phyloP scores from a whole-genome alignment of 768 basidiomycete genomes.

The Suillus americanus region DNA sequence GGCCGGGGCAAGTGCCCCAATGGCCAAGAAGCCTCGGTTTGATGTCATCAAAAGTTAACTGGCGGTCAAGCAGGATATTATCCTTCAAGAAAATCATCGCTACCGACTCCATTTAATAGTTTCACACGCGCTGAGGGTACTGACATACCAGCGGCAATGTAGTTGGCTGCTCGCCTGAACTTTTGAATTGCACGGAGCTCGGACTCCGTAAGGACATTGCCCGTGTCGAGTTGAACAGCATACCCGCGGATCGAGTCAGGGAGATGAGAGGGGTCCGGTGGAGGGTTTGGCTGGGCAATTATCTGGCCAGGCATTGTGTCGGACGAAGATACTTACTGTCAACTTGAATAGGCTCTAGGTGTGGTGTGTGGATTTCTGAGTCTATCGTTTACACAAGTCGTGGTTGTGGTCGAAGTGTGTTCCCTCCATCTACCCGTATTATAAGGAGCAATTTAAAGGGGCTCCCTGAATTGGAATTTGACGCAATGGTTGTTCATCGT shows the following conservation, averaged over 20 bases:
- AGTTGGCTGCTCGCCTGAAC: constrained; percentile 65
- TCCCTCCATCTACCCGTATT: neutral
- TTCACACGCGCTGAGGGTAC: constrained; percentile 1
- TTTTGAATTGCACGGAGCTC: constrained; percentile 52
- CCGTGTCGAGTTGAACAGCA: constrained; percentile 46
- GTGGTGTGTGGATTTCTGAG: neutral
- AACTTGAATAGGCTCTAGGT: neutral
- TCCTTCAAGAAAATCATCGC: constrained; percentile 85
- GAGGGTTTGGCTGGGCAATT: constrained; percentile 62
- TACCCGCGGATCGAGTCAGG: constrained; percentile 55
- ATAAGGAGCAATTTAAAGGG: neutral
- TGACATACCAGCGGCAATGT: constrained; percentile 63
- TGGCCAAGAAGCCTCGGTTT: constrained; percentile 82
- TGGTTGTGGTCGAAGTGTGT: neutral
- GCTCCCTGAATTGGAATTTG: neutral
- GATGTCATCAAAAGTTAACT: constrained; percentile 65
- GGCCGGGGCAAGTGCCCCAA: constrained; percentile 83
- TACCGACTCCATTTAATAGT: constrained; percentile 20
- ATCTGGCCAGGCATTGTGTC: constrained; percentile 56
- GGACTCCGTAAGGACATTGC: constrained; percentile 44
- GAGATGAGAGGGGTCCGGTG: constrained; percentile 66
- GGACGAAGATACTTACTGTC: neutral
- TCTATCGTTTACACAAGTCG: neutral
- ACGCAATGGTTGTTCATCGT: neutral
- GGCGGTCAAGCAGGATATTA: constrained; percentile 65